Evolutionary conservation across 306 rosid genomes (phyloP).

Genomic region (Vicia sativa): DNA sequence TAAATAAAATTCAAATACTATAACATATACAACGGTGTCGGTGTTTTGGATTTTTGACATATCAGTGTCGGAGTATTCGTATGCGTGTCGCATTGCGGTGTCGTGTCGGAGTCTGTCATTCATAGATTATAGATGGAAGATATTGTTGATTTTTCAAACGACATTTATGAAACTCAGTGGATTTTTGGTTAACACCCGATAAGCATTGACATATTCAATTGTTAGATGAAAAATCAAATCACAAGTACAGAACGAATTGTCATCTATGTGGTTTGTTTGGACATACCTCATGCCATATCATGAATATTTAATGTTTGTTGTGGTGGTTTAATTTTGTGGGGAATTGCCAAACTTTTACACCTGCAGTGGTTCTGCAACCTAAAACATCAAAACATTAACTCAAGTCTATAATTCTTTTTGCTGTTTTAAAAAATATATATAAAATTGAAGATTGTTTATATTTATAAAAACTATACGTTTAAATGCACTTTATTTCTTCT

Average conservation of each 20-base stretch:
- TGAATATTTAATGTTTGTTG: conserved; percentile 4
- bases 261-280: neutral
- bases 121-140: conserved; percentile 19
- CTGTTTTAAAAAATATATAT: too few species aligned
- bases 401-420: too few species aligned
- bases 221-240: conserved; percentile 37
- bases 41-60: too few species aligned
- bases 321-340: neutral
- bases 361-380: neutral
- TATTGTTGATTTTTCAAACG: conserved; percentile 20
- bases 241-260: neutral
- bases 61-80: too few species aligned
- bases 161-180: conserved; percentile 7
- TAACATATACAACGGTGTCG: too few species aligned
- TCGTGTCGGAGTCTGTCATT: too few species aligned
- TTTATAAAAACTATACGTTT: too few species aligned
- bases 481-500: too few species aligned
- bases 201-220: neutral
- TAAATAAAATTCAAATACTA: too few species aligned
- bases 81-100: too few species aligned
- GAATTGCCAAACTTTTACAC: neutral
- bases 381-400: too few species aligned
- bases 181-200: conserved; percentile 31
- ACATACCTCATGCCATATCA: neutral
- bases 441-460: too few species aligned